A percentile compares a stretch with the other conserved stretches of the same genome.
phyloP scores from a whole-genome alignment of 441 rosid species.

The Viola pubescens region DNA sequence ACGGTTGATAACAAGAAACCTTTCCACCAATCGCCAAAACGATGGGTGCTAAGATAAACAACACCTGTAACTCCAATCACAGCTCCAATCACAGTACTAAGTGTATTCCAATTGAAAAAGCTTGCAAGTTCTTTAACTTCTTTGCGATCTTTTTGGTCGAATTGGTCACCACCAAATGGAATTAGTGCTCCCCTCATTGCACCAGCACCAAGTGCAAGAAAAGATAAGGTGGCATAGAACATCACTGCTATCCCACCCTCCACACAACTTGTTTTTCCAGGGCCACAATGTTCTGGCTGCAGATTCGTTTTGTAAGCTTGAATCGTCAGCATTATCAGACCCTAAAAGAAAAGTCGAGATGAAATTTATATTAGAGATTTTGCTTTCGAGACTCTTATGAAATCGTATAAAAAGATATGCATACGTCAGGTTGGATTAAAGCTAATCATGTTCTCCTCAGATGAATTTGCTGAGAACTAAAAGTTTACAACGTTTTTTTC shows the following conservation, averaged over 20 bases:
- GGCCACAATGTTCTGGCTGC: constrained; percentile 29
- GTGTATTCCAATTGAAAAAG: constrained; percentile 37
- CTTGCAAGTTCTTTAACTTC: constrained; percentile 35
- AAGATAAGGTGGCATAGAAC: constrained; percentile 27
- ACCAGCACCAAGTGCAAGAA: constrained; percentile 41
- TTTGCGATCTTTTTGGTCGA: constrained; percentile 32
- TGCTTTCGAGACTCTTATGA: too few relatives aligned
- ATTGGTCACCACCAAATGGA: constrained; percentile 53
- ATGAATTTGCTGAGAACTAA: too few relatives aligned
- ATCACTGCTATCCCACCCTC: constrained; percentile 28
- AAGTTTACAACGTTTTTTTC: too few relatives aligned
- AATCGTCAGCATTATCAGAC: constrained; percentile 36
- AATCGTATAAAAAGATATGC: too few relatives aligned
- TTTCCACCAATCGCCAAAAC: constrained; percentile 28
- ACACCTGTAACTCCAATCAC: constrained; percentile 41
- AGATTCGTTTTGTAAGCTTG: constrained; percentile 35
- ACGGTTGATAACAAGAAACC: constrained; percentile 38
- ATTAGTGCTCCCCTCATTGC: constrained; percentile 40
- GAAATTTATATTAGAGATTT: too few relatives aligned
- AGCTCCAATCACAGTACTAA: constrained; percentile 32
- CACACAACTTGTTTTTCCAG: constrained; percentile 24
- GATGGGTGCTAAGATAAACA: constrained; percentile 30
- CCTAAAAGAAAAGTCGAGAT: constrained; percentile 15
- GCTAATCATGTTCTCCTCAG: too few relatives aligned
- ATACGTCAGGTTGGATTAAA: too few relatives aligned